Conservation (phyloP, 2,329 filamentous ascomycete genomes). For the Verticillium tricorpus region DNA sequence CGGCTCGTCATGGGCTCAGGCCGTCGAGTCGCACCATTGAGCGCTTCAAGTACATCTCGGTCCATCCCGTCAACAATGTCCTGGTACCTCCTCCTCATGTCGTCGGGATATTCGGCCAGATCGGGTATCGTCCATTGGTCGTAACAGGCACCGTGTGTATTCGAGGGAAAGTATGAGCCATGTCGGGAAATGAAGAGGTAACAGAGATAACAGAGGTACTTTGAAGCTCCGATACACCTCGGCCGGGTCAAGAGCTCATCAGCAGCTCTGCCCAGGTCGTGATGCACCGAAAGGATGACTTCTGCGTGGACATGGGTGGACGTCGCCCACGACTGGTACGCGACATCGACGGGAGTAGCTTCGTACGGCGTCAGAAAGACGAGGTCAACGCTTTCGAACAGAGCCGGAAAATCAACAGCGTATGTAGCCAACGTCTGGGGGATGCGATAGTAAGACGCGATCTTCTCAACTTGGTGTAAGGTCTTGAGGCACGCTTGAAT, state of each 20-base stretch:
- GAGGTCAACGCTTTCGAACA: conserved; percentile 6
- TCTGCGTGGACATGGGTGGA: conserved; percentile 13
- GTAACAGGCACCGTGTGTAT: conserved; percentile 13
- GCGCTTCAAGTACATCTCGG: conserved; percentile 3
- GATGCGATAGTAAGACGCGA: conserved; percentile 12
- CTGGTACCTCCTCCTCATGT: conserved; percentile 5
- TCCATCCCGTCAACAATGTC: conserved; percentile 8
- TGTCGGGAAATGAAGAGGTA: conserved; percentile 13
- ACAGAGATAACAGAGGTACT: conserved; percentile 14
- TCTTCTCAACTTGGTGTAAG: conserved; percentile 12
- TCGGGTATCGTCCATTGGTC: conserved; percentile 14
- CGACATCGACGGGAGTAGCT: conserved; percentile 7
- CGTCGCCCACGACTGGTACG: conserved; percentile 12
- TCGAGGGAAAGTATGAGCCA: conserved; percentile 11
- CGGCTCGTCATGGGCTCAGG: conserved; percentile 14
- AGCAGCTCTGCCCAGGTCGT: conserved; percentile 6
- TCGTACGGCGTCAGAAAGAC: conserved; percentile 11
- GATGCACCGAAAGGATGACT: conserved; percentile 10
- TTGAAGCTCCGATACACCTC: conserved; percentile 13
- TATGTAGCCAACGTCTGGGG: conserved; percentile 4
- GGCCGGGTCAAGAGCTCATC: not conserved
- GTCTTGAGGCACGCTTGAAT: conserved; percentile 13
- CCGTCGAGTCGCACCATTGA: conserved; percentile 3
- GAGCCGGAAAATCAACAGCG: conserved; percentile 3
- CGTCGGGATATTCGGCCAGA: conserved; percentile 11